Percentiles rank a stretch among this genome's conserved stretches.
These are phyloP conservation scores for Tagetes erecta DNA, from an alignment of 129 eudicot genomes.

Conservation along the genomic window DNA sequence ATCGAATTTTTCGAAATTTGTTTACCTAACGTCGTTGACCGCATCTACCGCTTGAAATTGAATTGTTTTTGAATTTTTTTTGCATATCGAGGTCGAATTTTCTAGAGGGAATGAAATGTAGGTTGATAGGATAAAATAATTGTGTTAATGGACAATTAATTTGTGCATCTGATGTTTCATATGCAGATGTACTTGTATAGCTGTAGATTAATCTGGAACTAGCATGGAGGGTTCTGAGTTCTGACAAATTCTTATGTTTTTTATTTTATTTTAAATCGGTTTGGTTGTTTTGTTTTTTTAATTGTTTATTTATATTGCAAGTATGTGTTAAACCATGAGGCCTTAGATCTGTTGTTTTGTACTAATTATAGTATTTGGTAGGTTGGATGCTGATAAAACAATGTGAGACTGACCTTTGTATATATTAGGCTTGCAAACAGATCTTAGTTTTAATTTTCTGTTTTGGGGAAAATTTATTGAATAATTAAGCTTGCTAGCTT, in stretches of 20 bases:
- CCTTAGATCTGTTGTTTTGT: slow-evolving; percentile 28
- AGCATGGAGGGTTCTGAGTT: slow-evolving; percentile 18
- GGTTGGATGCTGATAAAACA: slow-evolving; percentile 16
- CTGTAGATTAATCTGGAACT: slow-evolving; percentile 37
- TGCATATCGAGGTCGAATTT: slow-evolving; percentile 8
- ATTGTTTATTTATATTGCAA: neutral
- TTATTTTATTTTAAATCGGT: neutral
- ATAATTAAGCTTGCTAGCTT: slow-evolving; percentile 7
- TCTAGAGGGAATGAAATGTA: slow-evolving; percentile 23
- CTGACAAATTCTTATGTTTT: slow-evolving; percentile 31
- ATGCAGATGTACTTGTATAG: slow-evolving; percentile 34
- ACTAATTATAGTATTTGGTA: slow-evolving; percentile 11
- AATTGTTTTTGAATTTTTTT: slow-evolving; percentile 2
- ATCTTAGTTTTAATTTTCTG: neutral
- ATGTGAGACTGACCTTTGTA: neutral
- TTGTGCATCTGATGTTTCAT: slow-evolving; percentile 28
- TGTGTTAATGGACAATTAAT: neutral
- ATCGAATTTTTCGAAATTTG: neutral
- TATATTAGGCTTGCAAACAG: slow-evolving; percentile 15
- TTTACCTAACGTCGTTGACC: slow-evolving; percentile 33
- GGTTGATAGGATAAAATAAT: slow-evolving; percentile 8
- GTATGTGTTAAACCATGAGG: slow-evolving; percentile 10
- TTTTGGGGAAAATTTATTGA: neutral
- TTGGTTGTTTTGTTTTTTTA: neutral
- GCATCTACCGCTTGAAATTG: slow-evolving; percentile 5